Evolutionary conservation across 306 rosid genomes (phyloP).

Genomic region (Crotalaria pallida): DNA sequence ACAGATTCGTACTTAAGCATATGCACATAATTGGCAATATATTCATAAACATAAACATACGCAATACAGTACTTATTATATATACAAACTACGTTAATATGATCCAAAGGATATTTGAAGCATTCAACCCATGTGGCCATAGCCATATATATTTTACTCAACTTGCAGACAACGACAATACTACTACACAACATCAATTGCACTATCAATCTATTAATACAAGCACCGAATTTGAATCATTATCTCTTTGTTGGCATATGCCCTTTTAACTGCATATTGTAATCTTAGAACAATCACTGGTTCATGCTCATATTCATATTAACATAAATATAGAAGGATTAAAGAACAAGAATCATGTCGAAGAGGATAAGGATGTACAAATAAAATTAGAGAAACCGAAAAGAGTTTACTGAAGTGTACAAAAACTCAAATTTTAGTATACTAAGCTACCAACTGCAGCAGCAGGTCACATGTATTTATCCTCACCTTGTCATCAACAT

Average conservation of each 20-base stretch:
- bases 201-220: neutral
- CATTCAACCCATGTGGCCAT: neutral
- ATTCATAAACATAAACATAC: neutral
- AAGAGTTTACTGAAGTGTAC: neutral
- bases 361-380: neutral
- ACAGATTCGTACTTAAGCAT: neutral
- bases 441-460: neutral
- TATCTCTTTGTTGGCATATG: neutral
- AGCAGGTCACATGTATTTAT: neutral
- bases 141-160: neutral
- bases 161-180: neutral
- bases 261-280: neutral
- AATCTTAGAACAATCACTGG: neutral
- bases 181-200: neutral
- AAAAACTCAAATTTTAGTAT: neutral
- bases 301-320: neutral
- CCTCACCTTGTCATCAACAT: conserved; percentile 96
- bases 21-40: neutral
- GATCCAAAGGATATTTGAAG: neutral
- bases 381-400: neutral
- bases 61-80: neutral
- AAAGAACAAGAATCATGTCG: neutral
- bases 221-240: neutral
- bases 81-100: neutral
- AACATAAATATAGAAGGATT: neutral